Evolutionary conservation across 331 rosid genomes (phyloP).

Genomic region (Telfairia occidentalis): DNA sequence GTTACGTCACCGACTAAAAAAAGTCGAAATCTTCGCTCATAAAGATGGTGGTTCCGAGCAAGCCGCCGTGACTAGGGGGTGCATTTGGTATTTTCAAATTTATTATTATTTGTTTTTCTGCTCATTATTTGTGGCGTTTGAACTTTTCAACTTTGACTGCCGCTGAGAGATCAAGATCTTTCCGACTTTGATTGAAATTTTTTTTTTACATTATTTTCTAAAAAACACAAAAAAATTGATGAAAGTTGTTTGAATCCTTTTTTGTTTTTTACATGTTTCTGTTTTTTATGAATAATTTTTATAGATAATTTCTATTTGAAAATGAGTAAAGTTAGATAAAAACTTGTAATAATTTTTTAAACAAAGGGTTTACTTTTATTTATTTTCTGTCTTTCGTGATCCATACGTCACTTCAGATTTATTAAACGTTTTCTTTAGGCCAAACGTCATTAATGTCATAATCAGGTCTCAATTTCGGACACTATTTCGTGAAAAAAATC

Average conservation of each 20-base stretch:
- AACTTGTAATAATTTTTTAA: not conserved
- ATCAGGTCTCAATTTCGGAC: not conserved
- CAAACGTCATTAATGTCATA: not conserved
- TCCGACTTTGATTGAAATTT: not conserved
- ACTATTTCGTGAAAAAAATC: not conserved
- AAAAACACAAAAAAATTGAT: no score
- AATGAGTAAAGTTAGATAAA: no score
- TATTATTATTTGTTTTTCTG: not conserved
- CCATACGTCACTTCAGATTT: not conserved
- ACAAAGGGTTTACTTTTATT: not conserved
- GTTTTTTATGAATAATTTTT: no score
- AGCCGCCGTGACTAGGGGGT: conserved; percentile 1
- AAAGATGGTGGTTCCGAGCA: not conserved
- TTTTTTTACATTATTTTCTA: not conserved
- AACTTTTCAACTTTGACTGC: not conserved
- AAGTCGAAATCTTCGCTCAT: not conserved
- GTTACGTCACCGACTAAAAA: not conserved
- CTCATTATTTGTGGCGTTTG: not conserved
- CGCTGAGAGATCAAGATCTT: not conserved
- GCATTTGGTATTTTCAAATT: not conserved
- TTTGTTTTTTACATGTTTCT: no score
- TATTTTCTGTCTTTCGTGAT: not conserved
- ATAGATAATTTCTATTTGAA: no score
- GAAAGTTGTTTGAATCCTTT: no score
- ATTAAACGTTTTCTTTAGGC: not conserved